A percentile compares a stretch with the other conserved stretches of the same genome.
These are phyloP conservation scores for Globisporangium paroecandrum DNA, from an alignment of 352 stramenopile genomes.

Conservation along the genomic window DNA sequence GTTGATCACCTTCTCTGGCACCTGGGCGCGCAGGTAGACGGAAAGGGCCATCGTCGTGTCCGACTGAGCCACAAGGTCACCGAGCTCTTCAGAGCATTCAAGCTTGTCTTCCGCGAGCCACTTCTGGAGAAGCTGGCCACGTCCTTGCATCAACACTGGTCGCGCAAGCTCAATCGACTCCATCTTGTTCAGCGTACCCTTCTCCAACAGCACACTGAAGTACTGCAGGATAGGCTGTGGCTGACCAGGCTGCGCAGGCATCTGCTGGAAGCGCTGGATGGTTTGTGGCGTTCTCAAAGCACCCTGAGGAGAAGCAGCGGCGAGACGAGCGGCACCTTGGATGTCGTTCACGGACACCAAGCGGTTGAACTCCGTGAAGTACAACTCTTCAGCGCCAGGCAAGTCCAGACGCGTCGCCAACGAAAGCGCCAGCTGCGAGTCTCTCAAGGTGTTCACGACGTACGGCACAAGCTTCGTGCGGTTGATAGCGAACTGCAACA, in stretches of 20 bases:
- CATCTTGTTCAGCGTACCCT: constrained; percentile 98
- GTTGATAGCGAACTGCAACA: constrained; percentile 98
- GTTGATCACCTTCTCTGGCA: constrained; percentile 99
- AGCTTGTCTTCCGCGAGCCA: constrained; percentile 99
- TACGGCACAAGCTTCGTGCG: constrained; percentile 98
- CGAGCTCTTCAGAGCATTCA: constrained; percentile 96
- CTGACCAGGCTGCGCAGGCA: constrained; percentile 94
- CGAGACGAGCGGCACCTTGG: constrained; percentile 86
- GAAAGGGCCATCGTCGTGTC: constrained; percentile 98
- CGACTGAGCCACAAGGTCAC: constrained; percentile 93
- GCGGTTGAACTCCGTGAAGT: constrained; percentile 97
- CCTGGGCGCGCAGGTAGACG: constrained; percentile 97
- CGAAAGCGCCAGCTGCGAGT: constrained; percentile 95
- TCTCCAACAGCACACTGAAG: constrained; percentile 98
- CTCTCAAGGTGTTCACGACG: constrained; percentile 96
- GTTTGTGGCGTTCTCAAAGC: constrained; percentile 96
- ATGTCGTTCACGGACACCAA: constrained; percentile 86
- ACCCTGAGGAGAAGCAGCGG: constrained; percentile 86
- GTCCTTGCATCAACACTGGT: constrained; percentile 96
- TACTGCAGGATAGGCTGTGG: constrained; percentile 99
- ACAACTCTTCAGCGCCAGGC: constrained; percentile 97
- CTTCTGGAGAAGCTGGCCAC: constrained; percentile 98
- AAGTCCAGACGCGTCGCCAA: constrained; percentile 96
- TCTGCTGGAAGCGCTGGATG: constrained; percentile 98
- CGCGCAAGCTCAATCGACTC: constrained; percentile 98